Evolutionary conservation across 495 filamentous ascomycete species (phyloP).

Genomic region (Hypoxylon cercidicola): DNA sequence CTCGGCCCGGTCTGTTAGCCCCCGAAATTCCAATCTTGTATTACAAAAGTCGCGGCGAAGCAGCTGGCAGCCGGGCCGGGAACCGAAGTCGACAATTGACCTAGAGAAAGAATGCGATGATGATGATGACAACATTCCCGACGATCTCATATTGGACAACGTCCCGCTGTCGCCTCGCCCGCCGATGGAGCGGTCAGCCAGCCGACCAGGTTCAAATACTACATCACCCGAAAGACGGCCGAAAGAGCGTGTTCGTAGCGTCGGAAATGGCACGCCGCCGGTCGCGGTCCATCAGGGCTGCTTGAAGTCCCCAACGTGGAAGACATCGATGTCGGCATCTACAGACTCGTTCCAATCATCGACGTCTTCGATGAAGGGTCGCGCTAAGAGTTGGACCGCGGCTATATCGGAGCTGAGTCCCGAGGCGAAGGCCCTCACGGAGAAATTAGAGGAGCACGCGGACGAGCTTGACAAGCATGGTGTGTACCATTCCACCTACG

Average conservation of each 20-base stretch:
- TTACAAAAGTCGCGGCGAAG: conserved; percentile 62
- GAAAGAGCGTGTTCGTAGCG: conserved; percentile 60
- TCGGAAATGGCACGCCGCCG: conserved; percentile 65
- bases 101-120: conserved; percentile 91
- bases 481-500: conserved; percentile 28
- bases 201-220: conserved; percentile 60
- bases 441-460: conserved; percentile 87
- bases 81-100: conserved; percentile 79
- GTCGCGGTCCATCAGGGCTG: conserved; percentile 60
- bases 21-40: conserved; percentile 56
- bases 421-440: conserved; percentile 88
- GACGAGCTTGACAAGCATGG: conserved; percentile 65
- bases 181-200: conserved; percentile 67
- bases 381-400: conserved; percentile 87
- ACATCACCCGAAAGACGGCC: conserved; percentile 67
- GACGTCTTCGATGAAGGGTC: conserved; percentile 53
- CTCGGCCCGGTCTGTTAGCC: conserved; percentile 44
- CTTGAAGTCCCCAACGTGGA: conserved; percentile 60
- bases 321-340: conserved; percentile 46
- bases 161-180: conserved; percentile 94
- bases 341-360: conserved; percentile 36
- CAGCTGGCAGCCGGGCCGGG: conserved; percentile 75
- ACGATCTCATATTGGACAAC: conserved; percentile 91
- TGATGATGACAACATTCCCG: conserved; percentile 86
- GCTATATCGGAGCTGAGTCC: conserved; percentile 82